Percentiles rank a stretch among this genome's conserved stretches.
Evolutionary conservation across 495 filamentous ascomycete species (phyloP).

Genomic region (Hypoxylon crocopeplum): DNA sequence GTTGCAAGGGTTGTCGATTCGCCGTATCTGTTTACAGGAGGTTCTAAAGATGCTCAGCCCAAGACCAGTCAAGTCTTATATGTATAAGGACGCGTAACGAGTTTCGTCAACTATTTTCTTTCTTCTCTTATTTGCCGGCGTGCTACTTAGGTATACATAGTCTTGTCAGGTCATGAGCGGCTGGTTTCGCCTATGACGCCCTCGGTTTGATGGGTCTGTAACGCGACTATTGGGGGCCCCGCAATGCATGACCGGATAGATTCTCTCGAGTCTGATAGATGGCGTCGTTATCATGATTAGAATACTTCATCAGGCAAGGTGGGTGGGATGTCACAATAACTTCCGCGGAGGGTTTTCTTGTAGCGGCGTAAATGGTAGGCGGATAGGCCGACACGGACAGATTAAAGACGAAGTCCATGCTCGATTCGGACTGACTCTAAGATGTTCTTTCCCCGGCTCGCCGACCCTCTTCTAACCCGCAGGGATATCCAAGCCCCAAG

Average conservation of each 20-base stretch:
- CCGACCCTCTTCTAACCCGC: background rate
- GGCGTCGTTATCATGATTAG: slow-evolving; percentile 4
- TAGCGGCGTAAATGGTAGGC: slow-evolving; percentile 8
- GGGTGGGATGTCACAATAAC: background rate
- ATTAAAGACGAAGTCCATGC: slow-evolving; percentile 33
- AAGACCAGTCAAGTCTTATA: background rate
- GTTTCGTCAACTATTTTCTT: background rate
- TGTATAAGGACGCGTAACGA: slow-evolving; percentile 2
- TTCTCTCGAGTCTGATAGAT: background rate
- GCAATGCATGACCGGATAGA: slow-evolving; percentile 17
- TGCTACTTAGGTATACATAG: background rate
- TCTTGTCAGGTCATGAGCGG: background rate
- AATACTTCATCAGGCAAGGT: slow-evolving; percentile 25
- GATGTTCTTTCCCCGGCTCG: slow-evolving; percentile 4
- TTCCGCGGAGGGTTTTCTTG: slow-evolving; percentile 3
- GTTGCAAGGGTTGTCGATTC: slow-evolving; percentile 7
- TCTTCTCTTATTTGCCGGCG: background rate
- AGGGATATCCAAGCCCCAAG: background rate
- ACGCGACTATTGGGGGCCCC: too few species aligned
- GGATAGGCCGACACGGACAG: slow-evolving; percentile 12
- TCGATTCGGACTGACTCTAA: slow-evolving; percentile 22
- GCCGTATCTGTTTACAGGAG: background rate
- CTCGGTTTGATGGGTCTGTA: background rate
- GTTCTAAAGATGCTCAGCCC: background rate
- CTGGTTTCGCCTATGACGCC: background rate